A percentile compares a stretch with the other conserved stretches of the same genome.
Evolutionary conservation across 257 asterid genomes (phyloP).

Genomic region (Agastache rugosa): DNA sequence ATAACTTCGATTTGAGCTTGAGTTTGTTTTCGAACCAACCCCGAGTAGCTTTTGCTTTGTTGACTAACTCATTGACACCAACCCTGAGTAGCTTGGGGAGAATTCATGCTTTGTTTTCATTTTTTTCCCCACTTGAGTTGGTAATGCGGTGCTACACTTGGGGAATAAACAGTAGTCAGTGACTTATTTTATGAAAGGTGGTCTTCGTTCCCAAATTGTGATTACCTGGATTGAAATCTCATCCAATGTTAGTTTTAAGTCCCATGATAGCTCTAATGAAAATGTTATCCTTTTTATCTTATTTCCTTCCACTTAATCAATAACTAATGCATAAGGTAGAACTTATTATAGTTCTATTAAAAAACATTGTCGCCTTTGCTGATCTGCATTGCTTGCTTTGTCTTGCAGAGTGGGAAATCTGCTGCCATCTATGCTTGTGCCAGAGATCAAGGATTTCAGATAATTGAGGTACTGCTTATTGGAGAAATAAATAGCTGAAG

Average conservation of each 20-base stretch:
- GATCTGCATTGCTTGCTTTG: slow-evolving; percentile 37
- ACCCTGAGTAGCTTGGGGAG: neutral
- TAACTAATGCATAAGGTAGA: slow-evolving; percentile 21
- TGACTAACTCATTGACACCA: neutral
- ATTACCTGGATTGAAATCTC: slow-evolving; percentile 11
- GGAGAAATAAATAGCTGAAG: neutral
- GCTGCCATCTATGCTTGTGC: slow-evolving; percentile 99
- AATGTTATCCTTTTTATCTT: slow-evolving; percentile 10
- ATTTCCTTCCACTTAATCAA: slow-evolving; percentile 11
- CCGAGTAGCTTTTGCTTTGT: neutral
- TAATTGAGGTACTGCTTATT: slow-evolving; percentile 78
- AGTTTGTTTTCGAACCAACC: neutral
- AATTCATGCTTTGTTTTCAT: slow-evolving; percentile 14
- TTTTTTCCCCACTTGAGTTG: neutral
- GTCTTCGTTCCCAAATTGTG: slow-evolving; percentile 3
- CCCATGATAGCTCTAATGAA: slow-evolving; percentile 7
- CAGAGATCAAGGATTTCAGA: slow-evolving; percentile 91
- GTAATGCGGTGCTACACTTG: neutral
- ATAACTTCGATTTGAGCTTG: neutral
- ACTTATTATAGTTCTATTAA: slow-evolving; percentile 17
- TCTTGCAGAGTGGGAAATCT: slow-evolving; percentile 91
- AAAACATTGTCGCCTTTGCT: neutral
- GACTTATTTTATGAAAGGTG: slow-evolving; percentile 8
- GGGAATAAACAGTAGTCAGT: neutral
- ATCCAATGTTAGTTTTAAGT: slow-evolving; percentile 23